These are phyloP conservation scores for Lactifluus piperatus DNA, from an alignment of 768 basidiomycete species.

Conservation along the genomic window DNA sequence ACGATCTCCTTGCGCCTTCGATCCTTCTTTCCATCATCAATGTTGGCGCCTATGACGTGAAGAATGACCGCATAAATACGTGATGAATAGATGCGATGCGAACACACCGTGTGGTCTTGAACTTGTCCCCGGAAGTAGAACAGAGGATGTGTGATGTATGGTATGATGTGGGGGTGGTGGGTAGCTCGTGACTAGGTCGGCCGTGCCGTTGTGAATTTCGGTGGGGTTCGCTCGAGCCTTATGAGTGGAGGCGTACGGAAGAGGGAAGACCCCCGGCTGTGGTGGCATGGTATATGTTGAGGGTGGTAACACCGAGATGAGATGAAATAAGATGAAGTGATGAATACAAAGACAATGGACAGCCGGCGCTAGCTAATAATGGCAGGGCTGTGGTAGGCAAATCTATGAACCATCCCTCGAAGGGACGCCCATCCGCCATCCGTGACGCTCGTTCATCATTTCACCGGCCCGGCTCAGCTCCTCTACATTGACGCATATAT, in stretches of 20 bases:
- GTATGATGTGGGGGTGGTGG: constrained; percentile 35
- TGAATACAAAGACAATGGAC: background rate
- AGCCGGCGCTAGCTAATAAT: background rate
- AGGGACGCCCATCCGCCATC: background rate
- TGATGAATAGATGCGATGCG: background rate
- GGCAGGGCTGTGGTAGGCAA: background rate
- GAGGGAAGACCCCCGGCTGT: constrained; percentile 58
- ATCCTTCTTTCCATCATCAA: constrained; percentile 48
- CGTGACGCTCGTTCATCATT: background rate
- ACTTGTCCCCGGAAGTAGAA: constrained; percentile 27
- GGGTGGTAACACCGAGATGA: background rate
- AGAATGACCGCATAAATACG: background rate
- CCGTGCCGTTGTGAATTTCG: constrained; percentile 24
- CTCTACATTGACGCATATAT: too few relatives aligned
- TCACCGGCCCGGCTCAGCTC: constrained; percentile 1
- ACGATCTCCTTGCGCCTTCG: constrained; percentile 60
- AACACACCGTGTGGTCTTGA: constrained; percentile 9
- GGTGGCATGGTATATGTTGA: constrained; percentile 43
- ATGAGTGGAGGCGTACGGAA: constrained; percentile 46
- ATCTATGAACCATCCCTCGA: background rate
- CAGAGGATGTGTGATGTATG: constrained; percentile 36
- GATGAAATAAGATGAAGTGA: background rate
- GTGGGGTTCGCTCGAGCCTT: constrained; percentile 29
- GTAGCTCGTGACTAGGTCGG: constrained; percentile 27
- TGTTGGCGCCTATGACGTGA: constrained; percentile 15